Evolutionary conservation across 495 filamentous ascomycete species (phyloP), one percentile per base, ranked within the genome.

Genomic region (Penicillium herquei): DNA sequence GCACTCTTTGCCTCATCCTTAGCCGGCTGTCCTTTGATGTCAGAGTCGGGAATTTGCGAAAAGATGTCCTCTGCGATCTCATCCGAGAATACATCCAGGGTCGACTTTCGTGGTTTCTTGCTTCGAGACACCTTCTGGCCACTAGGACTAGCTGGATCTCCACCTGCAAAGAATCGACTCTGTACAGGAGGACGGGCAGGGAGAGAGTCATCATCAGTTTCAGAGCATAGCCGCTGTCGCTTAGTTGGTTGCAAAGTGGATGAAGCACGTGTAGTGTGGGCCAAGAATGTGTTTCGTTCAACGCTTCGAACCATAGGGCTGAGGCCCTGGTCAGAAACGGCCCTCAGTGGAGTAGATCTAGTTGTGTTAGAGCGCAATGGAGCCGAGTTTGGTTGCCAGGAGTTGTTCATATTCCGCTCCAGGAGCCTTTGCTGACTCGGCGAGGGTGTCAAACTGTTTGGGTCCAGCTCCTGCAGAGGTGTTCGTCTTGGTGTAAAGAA

Each of bases 391-490:
- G 73, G 61, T 18, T 73, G 64, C 86, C 85, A 89, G 7, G 80
- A 78, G 34, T 59, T 74, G 59, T 76, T 77, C 6, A 67, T 67
- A 68, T 84, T 80, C 31, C 77, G 72, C 34, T 81, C 68, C 21
- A 89, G 67, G 10, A 88, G 70, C 32, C 78, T 71, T 64, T 83
- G 83, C 64, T 91, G 87, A 59, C 77, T 86, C 18, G 85, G 84
- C 1, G 87, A 87, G 18, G 84, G 85, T 4, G 81, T 83, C 64
- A 97, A 90, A 56, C 81, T 87, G 67, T 97, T 97, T 9, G 87
- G 84, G 60, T 96, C 90, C 67, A 97, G 81, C 73, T 95, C 91
- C 10, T 85, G 90, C 43, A 97, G 80, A 8, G 92, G 91, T 31
- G 82, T 85, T 3, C 92, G 84, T 52, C 81, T 83, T 17, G 85